phyloP scores from a whole-genome alignment of 176 grass and related monocot species.

The Avena insularis region DNA sequence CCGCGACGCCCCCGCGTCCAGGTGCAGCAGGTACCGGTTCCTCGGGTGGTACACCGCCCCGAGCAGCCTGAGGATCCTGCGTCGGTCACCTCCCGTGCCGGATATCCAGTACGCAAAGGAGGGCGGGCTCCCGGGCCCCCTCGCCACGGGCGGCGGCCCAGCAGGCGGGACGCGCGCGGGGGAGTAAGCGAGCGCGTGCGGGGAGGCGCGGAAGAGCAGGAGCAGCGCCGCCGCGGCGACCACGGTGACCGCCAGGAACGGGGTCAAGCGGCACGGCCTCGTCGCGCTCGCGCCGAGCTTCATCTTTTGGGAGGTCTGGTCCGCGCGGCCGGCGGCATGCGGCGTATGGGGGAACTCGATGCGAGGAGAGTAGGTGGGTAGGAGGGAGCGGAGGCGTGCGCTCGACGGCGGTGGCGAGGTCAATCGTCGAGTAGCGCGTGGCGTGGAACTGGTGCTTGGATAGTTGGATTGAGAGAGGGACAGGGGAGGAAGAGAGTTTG shows the following conservation, averaged over 20 bases:
- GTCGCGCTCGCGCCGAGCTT: background rate
- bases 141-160: background rate
- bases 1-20: constrained; percentile 46
- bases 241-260: constrained; percentile 20
- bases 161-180: background rate
- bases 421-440: background rate
- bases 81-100: constrained; percentile 51
- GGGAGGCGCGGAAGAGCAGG: background rate
- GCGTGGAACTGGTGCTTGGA: background rate
- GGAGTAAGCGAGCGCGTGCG: background rate
- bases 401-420: background rate
- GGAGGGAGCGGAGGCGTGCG: background rate
- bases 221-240: constrained; percentile 24
- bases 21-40: constrained; percentile 67
- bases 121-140: constrained; percentile 20
- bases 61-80: constrained; percentile 50
- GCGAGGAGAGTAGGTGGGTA: background rate
- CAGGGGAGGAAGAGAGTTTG: background rate
- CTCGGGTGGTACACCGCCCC: constrained; percentile 64
- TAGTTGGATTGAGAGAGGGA: background rate
- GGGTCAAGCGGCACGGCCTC: constrained; percentile 17
- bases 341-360: background rate
- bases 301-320: background rate
- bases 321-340: background rate
- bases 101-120: constrained; percentile 72